Evolutionary conservation across 2,329 filamentous ascomycete genomes (phyloP), one percentile per base, ranked within the genome.

Genomic region (Exophiala aquamarina): DNA sequence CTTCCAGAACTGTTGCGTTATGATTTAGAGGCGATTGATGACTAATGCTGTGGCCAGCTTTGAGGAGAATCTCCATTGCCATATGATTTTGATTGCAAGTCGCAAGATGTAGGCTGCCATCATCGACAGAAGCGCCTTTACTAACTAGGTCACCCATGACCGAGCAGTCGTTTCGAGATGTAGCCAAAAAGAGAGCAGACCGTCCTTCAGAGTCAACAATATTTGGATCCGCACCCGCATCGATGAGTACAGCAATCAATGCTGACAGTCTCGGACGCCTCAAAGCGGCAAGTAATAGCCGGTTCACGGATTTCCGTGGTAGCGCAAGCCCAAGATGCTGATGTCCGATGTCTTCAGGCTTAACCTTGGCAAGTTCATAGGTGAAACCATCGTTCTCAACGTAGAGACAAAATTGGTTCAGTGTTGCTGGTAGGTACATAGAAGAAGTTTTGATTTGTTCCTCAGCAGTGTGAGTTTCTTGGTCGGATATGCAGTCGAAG

Each of bases 51-150:
- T 46, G 44, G 4, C 36, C 35, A 21, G 44, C 36, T 23, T 41
- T 14, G 17, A 46, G 35, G 26, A 46, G 44, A 14, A 34, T 20
- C 34, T 40, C 35, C 35, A 46, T 46, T 10, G 44, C 44, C 19
- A 34, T 29, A 15, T 39, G 44, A n/a, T 46, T 20, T 15, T 46
- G 44, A 19, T 17, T 21, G 19, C 35, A 46, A 32, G 44, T 46
- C 18, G 44, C 26, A 20, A 46, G 23, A 17, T 46, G 44, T 13
- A 46, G 35, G 26, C 44, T 46, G 14, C 44, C 44, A 14, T 46
- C 44, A 19, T 46, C 35, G n/a, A 28, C 17, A 14, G 31, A 13
- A 11, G 44, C 44, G 15, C 44, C 44, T 15, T 46, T 34, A 8
- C 14, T 21, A 28, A 46, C 34, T 19, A 46, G 20, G 4, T 11